Evolutionary conservation across 805 yeast genomes (phyloP).

Genomic region (Kuraishia floccosa): DNA sequence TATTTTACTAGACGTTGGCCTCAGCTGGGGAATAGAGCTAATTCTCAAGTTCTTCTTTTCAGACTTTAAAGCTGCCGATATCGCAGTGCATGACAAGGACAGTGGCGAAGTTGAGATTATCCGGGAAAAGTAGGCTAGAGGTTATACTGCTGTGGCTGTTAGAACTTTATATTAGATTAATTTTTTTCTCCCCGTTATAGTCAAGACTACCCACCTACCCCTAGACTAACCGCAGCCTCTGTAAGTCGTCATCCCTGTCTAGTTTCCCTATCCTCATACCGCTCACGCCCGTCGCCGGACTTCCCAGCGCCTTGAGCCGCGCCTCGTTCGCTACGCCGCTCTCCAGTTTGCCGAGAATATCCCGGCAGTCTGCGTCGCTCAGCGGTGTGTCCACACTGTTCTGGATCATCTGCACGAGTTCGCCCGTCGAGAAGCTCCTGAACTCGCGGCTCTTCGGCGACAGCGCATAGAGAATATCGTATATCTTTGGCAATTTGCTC

Average conservation of each 20-base stretch:
- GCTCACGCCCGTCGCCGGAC: background rate
- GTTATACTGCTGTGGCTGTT: too few relatives aligned
- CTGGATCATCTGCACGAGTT: background rate
- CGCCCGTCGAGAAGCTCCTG: background rate
- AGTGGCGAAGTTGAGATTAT: too few relatives aligned
- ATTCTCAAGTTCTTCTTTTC: constrained; percentile 76
- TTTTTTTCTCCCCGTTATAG: too few relatives aligned
- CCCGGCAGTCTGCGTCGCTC: background rate
- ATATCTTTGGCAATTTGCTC: constrained; percentile 1
- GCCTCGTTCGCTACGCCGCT: background rate
- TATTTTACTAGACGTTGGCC: constrained; percentile 65
- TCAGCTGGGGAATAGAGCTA: constrained; percentile 68
- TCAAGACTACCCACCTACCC: too few relatives aligned
- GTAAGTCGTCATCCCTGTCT: background rate
- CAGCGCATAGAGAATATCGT: constrained; percentile 3
- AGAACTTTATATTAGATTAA: too few relatives aligned
- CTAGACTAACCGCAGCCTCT: too few relatives aligned
- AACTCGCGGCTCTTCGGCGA: constrained; percentile 2
- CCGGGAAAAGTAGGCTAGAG: too few relatives aligned
- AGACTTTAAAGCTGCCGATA: constrained; percentile 89
- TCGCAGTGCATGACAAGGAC: constrained; percentile 37
- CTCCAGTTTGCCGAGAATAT: background rate
- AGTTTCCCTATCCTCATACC: background rate
- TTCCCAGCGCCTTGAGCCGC: background rate
- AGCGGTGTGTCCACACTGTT: constrained; percentile 2